phyloP scores from a whole-genome alignment of 345 rosid genomes.

The Acer yangbiense region DNA sequence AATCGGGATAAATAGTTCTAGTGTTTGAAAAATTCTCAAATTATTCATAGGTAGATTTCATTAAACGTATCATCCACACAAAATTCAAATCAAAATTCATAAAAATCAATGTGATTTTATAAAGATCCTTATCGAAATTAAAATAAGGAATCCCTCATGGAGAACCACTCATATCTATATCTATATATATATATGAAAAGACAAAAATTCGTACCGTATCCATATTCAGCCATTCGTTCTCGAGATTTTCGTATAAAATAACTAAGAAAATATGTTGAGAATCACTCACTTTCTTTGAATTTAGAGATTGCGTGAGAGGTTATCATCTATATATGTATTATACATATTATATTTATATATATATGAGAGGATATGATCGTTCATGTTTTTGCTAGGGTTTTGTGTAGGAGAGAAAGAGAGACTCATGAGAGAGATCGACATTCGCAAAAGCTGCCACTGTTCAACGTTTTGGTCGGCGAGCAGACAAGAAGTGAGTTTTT shows the following conservation, averaged over 20 bases:
- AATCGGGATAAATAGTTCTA: too few species aligned
- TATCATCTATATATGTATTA: background rate
- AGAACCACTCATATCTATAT: too few species aligned
- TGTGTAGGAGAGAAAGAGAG: constrained; percentile 34
- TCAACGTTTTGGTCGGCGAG: constrained; percentile 69
- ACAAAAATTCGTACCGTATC: too few species aligned
- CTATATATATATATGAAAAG: too few species aligned
- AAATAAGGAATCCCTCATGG: too few species aligned
- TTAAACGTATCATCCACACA: too few species aligned
- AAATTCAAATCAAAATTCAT: too few species aligned
- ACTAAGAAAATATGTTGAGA: constrained; percentile 26
- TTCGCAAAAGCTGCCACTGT: constrained; percentile 79
- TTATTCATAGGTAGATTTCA: too few species aligned
- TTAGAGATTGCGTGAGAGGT: constrained; percentile 39
- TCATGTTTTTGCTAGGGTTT: constrained; percentile 40
- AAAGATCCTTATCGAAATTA: too few species aligned
- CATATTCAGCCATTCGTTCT: background rate
- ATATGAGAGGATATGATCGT: constrained; percentile 37
- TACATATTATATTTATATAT: background rate
- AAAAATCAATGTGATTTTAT: too few species aligned
- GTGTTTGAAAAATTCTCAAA: too few species aligned
- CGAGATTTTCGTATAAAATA: background rate
- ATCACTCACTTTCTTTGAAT: constrained; percentile 47
- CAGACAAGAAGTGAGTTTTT: constrained; percentile 56
- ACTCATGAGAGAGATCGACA: constrained; percentile 38